Base-by-base conservation (phyloP, 371 early-diverging fungal genomes). In the Mortierella sp. region DNA sequence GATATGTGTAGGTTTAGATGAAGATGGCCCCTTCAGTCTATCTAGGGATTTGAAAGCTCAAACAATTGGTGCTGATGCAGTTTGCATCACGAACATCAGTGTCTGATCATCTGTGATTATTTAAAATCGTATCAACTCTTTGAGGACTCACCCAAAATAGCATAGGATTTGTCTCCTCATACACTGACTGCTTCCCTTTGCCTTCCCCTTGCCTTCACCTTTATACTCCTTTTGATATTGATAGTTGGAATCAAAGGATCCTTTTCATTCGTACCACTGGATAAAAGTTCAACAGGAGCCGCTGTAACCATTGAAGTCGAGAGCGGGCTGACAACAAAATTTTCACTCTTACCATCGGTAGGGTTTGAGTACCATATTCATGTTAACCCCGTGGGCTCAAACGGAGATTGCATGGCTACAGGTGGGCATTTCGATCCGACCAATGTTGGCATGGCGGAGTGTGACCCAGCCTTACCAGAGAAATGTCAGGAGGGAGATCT, bases 281-380 rank as follows among this genome's bases (percentile, higher is more conserved):
- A 61, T 3, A 29, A 28, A 13, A 53, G 17, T 29, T 3, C 23
- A 29, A 17, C n/a, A 3, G 72, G 77, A 17, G 79, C 70, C 7
- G 9, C 57, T 15, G 79, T 78, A 9, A 13, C 29, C 15, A 28
- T 78, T 26, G 37, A 78, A 4, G 62, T 78, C 28, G 47, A 28
- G 29, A 28, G 31, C 4, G 79, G 79, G 1, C 49, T 78, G 5
- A 5, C 70, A 19, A 68, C 43, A 28, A 45, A 15, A 40, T 43
- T 59, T 43, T 69, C 73, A 5, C 9, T 66, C 23, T 40, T 55
- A 0, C 79, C 70, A 7, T 53, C 66, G 1, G 59, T 28, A 9
- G 79, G 79, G 3, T 78, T 69, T 40, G 79, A 78, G 45, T 78
- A 78, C 37, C 79, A 78, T 26, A 54, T 78, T 58, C 79, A 78